Evolutionary conservation across 2,329 filamentous ascomycete species (phyloP).

Genomic region (Cytospora piceae): DNA sequence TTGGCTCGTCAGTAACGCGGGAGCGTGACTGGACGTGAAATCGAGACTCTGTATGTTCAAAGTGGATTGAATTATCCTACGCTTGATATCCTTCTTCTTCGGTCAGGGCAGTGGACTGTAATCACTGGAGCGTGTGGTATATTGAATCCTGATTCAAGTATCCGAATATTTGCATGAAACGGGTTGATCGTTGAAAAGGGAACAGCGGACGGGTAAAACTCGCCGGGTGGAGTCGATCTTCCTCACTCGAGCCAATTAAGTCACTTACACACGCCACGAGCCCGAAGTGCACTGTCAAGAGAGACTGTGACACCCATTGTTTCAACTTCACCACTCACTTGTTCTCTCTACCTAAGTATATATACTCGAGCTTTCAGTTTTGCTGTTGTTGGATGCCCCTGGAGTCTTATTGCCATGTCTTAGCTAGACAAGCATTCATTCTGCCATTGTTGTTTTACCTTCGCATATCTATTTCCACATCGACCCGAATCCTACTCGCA

Average conservation of each 20-base stretch:
- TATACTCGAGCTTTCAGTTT: not conserved
- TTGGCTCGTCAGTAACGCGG: conserved; percentile 8
- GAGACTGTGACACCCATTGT: not conserved
- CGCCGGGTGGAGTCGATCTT: not conserved
- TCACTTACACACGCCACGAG: not conserved
- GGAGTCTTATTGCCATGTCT: not conserved
- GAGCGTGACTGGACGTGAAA: conserved; percentile 10
- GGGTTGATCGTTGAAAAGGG: not conserved
- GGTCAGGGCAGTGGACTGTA: not conserved
- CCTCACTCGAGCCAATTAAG: not conserved
- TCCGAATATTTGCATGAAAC: not conserved
- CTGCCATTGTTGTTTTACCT: not conserved
- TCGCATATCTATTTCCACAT: not conserved
- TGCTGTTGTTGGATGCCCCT: not conserved
- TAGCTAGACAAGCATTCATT: not conserved
- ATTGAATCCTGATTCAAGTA: not conserved
- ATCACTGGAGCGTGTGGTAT: not conserved
- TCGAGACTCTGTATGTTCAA: not conserved
- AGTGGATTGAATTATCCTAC: not conserved
- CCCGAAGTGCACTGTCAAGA: not conserved
- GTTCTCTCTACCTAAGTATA: not conserved
- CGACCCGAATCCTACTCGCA: not conserved
- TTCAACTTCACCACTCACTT: not conserved
- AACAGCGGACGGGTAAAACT: not conserved
- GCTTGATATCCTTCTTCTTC: not conserved